Evolutionary conservation across 2,329 filamentous ascomycete genomes (phyloP), one percentile per base, ranked within the genome.

Genomic region (Fusarium domesticum): DNA sequence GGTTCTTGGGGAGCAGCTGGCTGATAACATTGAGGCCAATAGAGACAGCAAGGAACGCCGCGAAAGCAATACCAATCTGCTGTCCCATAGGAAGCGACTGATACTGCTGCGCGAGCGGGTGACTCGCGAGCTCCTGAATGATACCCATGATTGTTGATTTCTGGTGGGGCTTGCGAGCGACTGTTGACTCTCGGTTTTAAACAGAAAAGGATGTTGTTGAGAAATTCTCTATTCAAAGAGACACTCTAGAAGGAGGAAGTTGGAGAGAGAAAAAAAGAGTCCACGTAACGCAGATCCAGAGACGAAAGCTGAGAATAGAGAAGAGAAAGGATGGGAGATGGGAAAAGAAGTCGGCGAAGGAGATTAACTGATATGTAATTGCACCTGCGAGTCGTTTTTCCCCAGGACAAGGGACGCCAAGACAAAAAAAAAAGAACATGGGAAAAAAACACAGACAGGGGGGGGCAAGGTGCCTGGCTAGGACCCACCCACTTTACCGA

Each of bases 1-100:
- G 80, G 59, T 90, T 92, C 71, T 81, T 87, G 73, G 89, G 82
- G 50, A 96, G 72, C 44, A 95, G 58, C 70, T 97, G 92, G 52
- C 76, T 76, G 57, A 88, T 62, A 54, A 97, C 83, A 68, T 97
- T 96, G 72, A 91, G 62, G 47, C 87, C 64, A 44, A 96, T 78
- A 15, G 82, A 67, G 45, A 83, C 38, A 25, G 70, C 64, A 49
- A 85, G 35, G 47, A 80, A 63, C 33, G 61, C 64, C 28, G 55
- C 66, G 20, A 78, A 42, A 37, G 66, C 67, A 45, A 74, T 64
- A 48, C 63, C 71, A 34, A 77, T 63, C 66, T 81, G 77, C 47
- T 69, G 65, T 19, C 62, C 70, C 18, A 69, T 64, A 16, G 73
- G 70, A 53, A 81, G 71, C 54, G 71, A 60, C 38, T 69, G 66